phyloP scores from a whole-genome alignment of 2,329 filamentous ascomycete genomes.

The Calonectria montana region DNA sequence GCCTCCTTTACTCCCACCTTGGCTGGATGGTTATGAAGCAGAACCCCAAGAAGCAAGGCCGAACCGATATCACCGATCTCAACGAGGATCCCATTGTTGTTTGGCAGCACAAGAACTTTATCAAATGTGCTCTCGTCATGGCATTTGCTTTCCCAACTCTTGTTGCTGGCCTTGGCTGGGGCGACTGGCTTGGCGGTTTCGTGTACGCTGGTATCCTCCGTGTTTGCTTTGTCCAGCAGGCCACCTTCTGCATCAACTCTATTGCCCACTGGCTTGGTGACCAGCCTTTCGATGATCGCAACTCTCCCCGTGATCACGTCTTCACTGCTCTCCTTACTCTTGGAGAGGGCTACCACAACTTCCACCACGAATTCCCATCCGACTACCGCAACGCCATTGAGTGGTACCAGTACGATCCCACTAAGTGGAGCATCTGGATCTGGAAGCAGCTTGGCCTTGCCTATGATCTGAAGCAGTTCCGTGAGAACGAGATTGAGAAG shows the following conservation, averaged over 20 bases:
- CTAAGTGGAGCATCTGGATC: slow-evolving; percentile 87
- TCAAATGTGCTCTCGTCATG: slow-evolving; percentile 83
- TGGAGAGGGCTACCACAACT: slow-evolving; percentile 93
- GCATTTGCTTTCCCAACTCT: slow-evolving; percentile 80
- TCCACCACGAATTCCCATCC: slow-evolving; percentile 94
- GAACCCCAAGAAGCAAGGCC: slow-evolving; percentile 88
- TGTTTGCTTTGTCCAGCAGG: slow-evolving; percentile 91
- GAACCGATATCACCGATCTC: slow-evolving; percentile 88
- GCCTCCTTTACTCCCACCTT: slow-evolving; percentile 80
- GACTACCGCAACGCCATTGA: slow-evolving; percentile 93
- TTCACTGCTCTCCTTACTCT: slow-evolving; percentile 88
- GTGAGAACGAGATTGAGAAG: slow-evolving; percentile 92
- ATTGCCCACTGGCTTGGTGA: slow-evolving; percentile 92
- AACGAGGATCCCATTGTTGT: slow-evolving; percentile 88
- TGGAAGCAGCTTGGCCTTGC: slow-evolving; percentile 89
- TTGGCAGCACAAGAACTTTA: slow-evolving; percentile 89
- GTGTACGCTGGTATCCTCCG: slow-evolving; percentile 88
- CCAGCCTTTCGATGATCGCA: slow-evolving; percentile 92
- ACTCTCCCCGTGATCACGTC: slow-evolving; percentile 89
- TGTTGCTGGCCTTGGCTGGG: slow-evolving; percentile 82
- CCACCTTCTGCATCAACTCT: slow-evolving; percentile 93
- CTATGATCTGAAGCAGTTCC: slow-evolving; percentile 91
- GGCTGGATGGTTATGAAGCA: slow-evolving; percentile 96
- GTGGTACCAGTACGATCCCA: slow-evolving; percentile 93
- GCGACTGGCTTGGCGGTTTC: slow-evolving; percentile 84